Evolutionary conservation across 75 land plant genomes (phyloP), one percentile per base, ranked within the genome.

Genomic region (Selaginella tamariscina): DNA sequence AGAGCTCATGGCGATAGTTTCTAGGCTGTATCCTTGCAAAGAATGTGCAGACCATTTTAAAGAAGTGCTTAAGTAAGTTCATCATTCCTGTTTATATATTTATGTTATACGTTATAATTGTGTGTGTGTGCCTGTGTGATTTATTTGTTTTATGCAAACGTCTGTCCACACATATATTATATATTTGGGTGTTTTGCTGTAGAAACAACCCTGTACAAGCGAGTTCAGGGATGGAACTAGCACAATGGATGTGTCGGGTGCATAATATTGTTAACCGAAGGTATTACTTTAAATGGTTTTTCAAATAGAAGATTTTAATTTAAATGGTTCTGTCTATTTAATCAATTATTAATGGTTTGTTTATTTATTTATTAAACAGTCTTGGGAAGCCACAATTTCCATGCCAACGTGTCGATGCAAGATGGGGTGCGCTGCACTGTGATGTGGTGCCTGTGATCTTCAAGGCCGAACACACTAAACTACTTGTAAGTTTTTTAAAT

Each of bases 181-280:
- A 5, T 39, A 5, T 39, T 39, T 39, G 11, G 5, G 2, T 29
- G 2, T 31, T 74, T 21, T 57, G 75, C 39, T 32, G 59, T 84
- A 94, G 98, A 67, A 71, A 77, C 67, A 85, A 80, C 67, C 98
- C 98, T 29, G 91, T 87, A 27, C 78, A 87, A 56, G 86, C 81
- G 39, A 78, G 74, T n/a, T 89, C 98, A 2, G 91, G 93, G 2
- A 65, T 56, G 27, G 85, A 86, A 29, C 76, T 94, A 39, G 81
- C 96, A 15, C 88, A 82, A 63, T 94, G 96, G 91, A 70, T 94
- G 67, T 94, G 98, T 65, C 82, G 81, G 31, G 86, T 83, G 30
- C 98, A 94, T 72, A 94, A 94, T 78, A 74, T 94, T 63, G 91
- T 94, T 32, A 94, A 94, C 62, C 75, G 89, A 79, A 91, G 97